A percentile compares a stretch with the other conserved stretches of the same genome.
These are phyloP conservation scores for Fusarium duplospermum DNA, from an alignment of 2,329 filamentous ascomycete genomes.

Conservation along the genomic window DNA sequence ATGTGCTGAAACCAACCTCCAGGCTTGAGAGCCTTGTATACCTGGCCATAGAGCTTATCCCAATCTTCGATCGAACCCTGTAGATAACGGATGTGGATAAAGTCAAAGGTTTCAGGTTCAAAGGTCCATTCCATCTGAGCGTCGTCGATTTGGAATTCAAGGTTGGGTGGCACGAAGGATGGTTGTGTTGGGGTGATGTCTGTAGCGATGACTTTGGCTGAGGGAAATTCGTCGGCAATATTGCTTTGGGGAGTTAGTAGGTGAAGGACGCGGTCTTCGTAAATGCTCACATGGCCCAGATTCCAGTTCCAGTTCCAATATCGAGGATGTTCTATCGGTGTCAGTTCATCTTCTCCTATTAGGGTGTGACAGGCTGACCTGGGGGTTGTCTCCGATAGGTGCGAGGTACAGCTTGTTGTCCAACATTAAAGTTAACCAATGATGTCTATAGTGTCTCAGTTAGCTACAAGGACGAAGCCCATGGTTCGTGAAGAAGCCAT, in stretches of 20 bases:
- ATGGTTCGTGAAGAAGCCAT: not conserved
- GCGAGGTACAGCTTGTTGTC: conserved; percentile 35
- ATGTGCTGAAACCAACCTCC: conserved; percentile 44
- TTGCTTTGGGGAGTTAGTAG: conserved; percentile 15
- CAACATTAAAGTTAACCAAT: conserved; percentile 40
- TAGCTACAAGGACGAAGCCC: not conserved
- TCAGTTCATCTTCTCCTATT: not conserved
- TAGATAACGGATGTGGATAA: conserved; percentile 48
- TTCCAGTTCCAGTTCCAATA: conserved; percentile 37
- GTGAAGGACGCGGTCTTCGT: fast-evolving
- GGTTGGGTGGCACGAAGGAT: conserved; percentile 49
- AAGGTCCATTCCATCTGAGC: conserved; percentile 57
- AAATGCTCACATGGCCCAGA: conserved; percentile 37
- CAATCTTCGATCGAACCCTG: conserved; percentile 47
- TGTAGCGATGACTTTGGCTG: conserved; percentile 33
- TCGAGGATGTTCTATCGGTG: conserved; percentile 22
- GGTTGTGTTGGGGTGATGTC: conserved; percentile 38
- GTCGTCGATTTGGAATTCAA: conserved; percentile 53
- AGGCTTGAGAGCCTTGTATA: conserved; percentile 35
- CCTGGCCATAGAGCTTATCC: conserved; percentile 34
- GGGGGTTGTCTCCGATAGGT: conserved; percentile 28
- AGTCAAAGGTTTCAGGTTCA: conserved; percentile 44
- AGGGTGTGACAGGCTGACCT: not conserved
- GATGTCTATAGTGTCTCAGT: conserved; percentile 12
- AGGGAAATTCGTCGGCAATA: conserved; percentile 37